phyloP scores from a whole-genome alignment of 768 basidiomycete species.

The Suillus weaverae region DNA sequence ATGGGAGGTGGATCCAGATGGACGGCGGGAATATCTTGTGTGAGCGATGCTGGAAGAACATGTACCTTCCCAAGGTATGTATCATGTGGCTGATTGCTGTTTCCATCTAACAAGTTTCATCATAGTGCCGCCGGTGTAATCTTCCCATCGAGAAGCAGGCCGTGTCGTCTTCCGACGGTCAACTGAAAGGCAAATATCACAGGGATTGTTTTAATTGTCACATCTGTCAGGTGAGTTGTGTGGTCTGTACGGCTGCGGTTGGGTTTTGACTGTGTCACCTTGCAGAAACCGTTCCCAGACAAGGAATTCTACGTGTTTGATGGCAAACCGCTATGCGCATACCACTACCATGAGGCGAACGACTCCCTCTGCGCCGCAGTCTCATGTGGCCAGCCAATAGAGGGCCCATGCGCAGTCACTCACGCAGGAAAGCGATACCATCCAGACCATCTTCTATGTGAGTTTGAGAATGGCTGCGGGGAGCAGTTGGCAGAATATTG shows the following conservation, averaged over 20 bases:
- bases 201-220: slow-evolving; percentile 88
- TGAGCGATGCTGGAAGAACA: slow-evolving; percentile 92
- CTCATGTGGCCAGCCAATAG: slow-evolving; percentile 84
- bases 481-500: slow-evolving; percentile 79
- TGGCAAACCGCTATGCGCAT: slow-evolving; percentile 87
- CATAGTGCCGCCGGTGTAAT: slow-evolving; percentile 84
- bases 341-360: slow-evolving; percentile 92
- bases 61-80: slow-evolving; percentile 89
- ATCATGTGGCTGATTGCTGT: not conserved
- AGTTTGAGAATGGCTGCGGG: slow-evolving; percentile 55
- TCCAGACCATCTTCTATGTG: slow-evolving; percentile 86
- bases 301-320: slow-evolving; percentile 90
- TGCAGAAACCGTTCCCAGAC: slow-evolving; percentile 85
- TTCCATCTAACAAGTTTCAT: slow-evolving; percentile 5
- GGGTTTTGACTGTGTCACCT: not conserved
- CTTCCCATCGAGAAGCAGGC: slow-evolving; percentile 88
- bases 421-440: slow-evolving; percentile 82
- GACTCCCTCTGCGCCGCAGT: slow-evolving; percentile 81
- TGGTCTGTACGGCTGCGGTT: not conserved
- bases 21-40: slow-evolving; percentile 80
- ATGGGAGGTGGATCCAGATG: slow-evolving; percentile 80
- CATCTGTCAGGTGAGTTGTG: slow-evolving; percentile 61
- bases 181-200: slow-evolving; percentile 95
- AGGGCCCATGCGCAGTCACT: slow-evolving; percentile 90
- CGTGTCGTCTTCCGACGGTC: slow-evolving; percentile 88